These are phyloP conservation scores for Hyphodiscus hymeniophilus DNA, from an alignment of 495 filamentous ascomycete genomes.

Conservation along the genomic window DNA sequence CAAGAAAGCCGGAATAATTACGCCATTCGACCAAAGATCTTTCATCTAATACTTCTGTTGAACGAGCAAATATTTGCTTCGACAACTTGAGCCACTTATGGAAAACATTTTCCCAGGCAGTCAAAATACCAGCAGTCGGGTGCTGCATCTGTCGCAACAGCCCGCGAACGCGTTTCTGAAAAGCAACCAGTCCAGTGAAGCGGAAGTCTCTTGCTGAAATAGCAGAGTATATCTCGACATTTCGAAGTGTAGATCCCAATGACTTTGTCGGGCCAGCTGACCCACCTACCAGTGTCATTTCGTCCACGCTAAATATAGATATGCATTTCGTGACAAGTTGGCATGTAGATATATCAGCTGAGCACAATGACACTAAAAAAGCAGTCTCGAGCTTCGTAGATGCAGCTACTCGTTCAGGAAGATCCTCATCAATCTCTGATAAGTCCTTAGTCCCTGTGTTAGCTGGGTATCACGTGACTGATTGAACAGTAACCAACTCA, in stretches of 20 bases:
- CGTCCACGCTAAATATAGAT: constrained; percentile 53
- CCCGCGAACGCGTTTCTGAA: constrained; percentile 51
- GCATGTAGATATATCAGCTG: constrained; percentile 52
- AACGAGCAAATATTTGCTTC: constrained; percentile 44
- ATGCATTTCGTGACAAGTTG: constrained; percentile 53
- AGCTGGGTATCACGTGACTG: neutral
- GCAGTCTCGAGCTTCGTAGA: constrained; percentile 45
- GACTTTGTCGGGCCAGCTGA: constrained; percentile 36
- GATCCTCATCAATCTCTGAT: constrained; percentile 36
- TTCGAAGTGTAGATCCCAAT: constrained; percentile 45
- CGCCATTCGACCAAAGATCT: constrained; percentile 51
- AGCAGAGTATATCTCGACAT: constrained; percentile 51
- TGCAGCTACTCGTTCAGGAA: constrained; percentile 38
- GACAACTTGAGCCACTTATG: constrained; percentile 50
- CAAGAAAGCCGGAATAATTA: constrained; percentile 58
- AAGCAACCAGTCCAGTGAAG: constrained; percentile 57
- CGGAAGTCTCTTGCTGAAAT: constrained; percentile 53
- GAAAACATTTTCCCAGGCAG: constrained; percentile 57
- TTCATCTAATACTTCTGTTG: constrained; percentile 42
- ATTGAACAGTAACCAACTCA: neutral
- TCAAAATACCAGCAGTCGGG: constrained; percentile 50
- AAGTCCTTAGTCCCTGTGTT: constrained; percentile 30
- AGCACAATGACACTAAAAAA: constrained; percentile 53
- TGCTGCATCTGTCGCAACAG: constrained; percentile 50
- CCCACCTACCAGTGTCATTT: constrained; percentile 46